Evolutionary conservation across 768 basidiomycete species (phyloP), one percentile per base, ranked within the genome.

Genomic region (Coprinopsis marcescibilis): DNA sequence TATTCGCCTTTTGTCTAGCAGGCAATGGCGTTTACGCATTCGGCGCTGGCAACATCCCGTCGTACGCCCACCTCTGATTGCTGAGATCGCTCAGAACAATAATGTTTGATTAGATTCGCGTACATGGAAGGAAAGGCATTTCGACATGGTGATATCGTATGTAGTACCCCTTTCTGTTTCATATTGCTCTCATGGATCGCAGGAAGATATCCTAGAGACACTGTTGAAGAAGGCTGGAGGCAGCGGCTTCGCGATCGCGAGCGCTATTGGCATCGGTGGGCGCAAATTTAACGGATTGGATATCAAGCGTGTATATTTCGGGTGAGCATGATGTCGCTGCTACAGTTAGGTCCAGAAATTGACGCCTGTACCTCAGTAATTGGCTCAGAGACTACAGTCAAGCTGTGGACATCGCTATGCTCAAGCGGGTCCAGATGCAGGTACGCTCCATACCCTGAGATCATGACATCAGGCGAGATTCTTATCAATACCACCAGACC

Each of bases 361-460:
- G 13, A 33, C 24, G 35, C 47, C 29, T 27, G n/a, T n/a, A n/a
- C n/a, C 46, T 25, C 53, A 86, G 86, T 5, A 89, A 89, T 60
- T 91, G 89, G 90, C 73, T 94, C 27, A 73, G 92, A 30, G 91
- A 94, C 66, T 94, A 92, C 64, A 85, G 83, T 55, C 85, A 85
- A 68, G 89, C 90, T 2, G 81, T 92, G 15, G 87, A 92, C 67
- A 84, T 91, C 42, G 81, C 84, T 1, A 74, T 81, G n/a, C 63
- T 89, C 49, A 81, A 85, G 69, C 85, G 85, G 59, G 59, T 86
- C 41, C 81, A 72, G 27, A 60, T 81, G 5, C 84, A 86, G 72
- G 83, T 83, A 41, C 14, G 71, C 55, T n/a, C 11, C n/a, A n/a
- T n/a, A n/a, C n/a, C n/a, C n/a, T n/a, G n/a, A n/a, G n/a, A n/a